A percentile compares a stretch with the other conserved stretches of the same genome.
Conservation (phyloP, 2,329 filamentous ascomycete species). For the Elsinoe ampelina region DNA sequence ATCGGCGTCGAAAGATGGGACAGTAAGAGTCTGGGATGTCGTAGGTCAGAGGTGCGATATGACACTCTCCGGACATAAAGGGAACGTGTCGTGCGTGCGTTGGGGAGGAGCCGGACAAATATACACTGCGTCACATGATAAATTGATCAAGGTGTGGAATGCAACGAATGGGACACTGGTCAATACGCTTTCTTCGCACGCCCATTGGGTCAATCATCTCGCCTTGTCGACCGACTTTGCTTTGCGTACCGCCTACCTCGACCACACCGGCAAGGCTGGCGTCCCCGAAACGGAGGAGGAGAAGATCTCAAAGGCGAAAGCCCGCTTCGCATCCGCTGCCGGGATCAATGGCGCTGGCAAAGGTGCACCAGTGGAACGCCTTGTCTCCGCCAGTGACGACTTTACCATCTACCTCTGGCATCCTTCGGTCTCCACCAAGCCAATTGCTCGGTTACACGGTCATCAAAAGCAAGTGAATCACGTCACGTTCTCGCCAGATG, state of each 20-base stretch:
- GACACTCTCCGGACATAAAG: constrained; percentile 80
- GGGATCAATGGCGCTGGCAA: constrained; percentile 44
- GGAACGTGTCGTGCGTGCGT: constrained; percentile 77
- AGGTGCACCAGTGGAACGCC: constrained; percentile 67
- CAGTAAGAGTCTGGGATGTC: constrained; percentile 77
- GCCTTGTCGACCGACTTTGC: constrained; percentile 89
- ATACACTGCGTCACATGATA: constrained; percentile 82
- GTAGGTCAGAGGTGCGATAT: constrained; percentile 70
- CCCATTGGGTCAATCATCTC: constrained; percentile 92
- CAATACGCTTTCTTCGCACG: constrained; percentile 71
- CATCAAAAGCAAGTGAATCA: constrained; percentile 97
- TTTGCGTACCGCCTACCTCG: constrained; percentile 74
- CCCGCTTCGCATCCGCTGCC: constrained; percentile 78
- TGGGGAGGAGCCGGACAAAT: constrained; percentile 88
- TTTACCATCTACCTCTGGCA: constrained; percentile 97
- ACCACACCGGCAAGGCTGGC: constrained; percentile 60
- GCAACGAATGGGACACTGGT: constrained; percentile 66
- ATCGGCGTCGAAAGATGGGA: constrained; percentile 81
- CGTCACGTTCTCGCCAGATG: constrained; percentile 88
- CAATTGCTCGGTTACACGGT: constrained; percentile 77
- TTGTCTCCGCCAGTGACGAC: constrained; percentile 89
- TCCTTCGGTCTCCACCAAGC: constrained; percentile 67
- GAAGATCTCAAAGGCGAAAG: constrained; percentile 64
- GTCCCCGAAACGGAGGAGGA: constrained; percentile 60
- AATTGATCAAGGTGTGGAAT: constrained; percentile 87